Base-by-base conservation (phyloP, 2,329 filamentous ascomycete species). In the Diaporthe vexans region DNA sequence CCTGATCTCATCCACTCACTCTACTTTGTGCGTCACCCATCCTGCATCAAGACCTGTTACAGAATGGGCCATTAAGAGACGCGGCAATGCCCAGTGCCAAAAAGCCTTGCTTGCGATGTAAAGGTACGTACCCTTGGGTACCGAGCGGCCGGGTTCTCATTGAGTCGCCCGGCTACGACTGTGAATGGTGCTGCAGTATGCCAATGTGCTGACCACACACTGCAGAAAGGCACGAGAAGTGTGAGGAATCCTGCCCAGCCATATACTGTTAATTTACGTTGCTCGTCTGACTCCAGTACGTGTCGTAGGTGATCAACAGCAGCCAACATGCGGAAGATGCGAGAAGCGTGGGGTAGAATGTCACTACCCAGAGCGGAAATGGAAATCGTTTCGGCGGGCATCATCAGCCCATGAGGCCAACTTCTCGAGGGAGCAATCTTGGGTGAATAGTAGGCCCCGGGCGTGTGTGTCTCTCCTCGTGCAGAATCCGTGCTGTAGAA, bases 51-150 rank as follows among this genome's bases (percentile, higher is more conserved):
- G 46, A 52, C 61, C 21, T 43, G 51, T 17, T n/a, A 17, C 61
- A 67, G 43, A 21, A 51, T 67, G 61, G 43, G 43, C 43, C 26
- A 51, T n/a, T 35, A 21, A 52, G 61, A 67, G 43, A 67, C 61
- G 61, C 61, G 61, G 61, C 61, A 37, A 67, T 67, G 61, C 61
- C 61, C 61, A 67, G 61, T 51, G 61, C 61, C 51, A 67, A 51
- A 67, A 51, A 46, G 43, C 61, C 61, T 43, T 67, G 61, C 61
- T 19, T 51, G 19, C 51, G 61, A 67, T 67, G 61, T 67, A 67
- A 51, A 51, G 61, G 61, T 67, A 67, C 43, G 61, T 52, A 67
- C 61, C 61, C 35, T 3, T 35, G n/a, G 3, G 24, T 51, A 35
- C 61, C 29, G 11, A 67, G 17, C 43, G 26, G 11, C 61, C 43